These are phyloP conservation scores for Beta vulgaris DNA, from an alignment of 148 eudicot species.

Conservation along the genomic window DNA sequence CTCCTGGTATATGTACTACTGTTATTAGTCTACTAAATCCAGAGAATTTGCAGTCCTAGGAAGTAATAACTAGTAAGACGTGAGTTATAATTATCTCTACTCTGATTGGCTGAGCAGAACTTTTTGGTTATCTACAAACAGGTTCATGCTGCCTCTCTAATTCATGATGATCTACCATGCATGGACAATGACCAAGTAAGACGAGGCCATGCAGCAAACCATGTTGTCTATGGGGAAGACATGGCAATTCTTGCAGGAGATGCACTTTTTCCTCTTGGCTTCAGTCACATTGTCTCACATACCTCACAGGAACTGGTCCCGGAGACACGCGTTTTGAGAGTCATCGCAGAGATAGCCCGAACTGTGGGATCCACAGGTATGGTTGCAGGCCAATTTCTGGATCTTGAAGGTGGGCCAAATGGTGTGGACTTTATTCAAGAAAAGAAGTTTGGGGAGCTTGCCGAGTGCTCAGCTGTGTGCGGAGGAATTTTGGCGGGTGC, in stretches of 20 bases:
- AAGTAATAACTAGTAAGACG: no score
- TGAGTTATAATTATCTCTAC: background rate
- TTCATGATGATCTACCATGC: constrained; percentile 92
- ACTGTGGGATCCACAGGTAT: constrained; percentile 95
- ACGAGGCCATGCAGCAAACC: constrained; percentile 85
- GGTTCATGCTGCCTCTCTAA: constrained; percentile 89
- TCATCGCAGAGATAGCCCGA: constrained; percentile 75
- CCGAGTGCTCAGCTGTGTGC: constrained; percentile 88
- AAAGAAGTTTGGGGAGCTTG: constrained; percentile 89
- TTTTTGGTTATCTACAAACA: constrained; percentile 19
- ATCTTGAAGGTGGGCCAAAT: constrained; percentile 74
- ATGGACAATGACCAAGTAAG: constrained; percentile 89
- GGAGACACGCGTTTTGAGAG: constrained; percentile 55
- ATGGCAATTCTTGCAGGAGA: constrained; percentile 95
- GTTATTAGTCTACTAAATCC: background rate
- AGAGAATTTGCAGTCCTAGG: background rate
- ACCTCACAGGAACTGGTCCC: constrained; percentile 72
- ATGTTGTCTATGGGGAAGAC: constrained; percentile 69
- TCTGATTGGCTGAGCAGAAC: background rate
- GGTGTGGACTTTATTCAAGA: constrained; percentile 68
- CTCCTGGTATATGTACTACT: background rate
- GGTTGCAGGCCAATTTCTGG: constrained; percentile 88
- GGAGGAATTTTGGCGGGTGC: constrained; percentile 84
- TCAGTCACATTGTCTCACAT: constrained; percentile 77
- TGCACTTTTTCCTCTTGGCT: constrained; percentile 86